Conservation (phyloP, 129 eudicot species). For the Flaveria robusta region DNA sequence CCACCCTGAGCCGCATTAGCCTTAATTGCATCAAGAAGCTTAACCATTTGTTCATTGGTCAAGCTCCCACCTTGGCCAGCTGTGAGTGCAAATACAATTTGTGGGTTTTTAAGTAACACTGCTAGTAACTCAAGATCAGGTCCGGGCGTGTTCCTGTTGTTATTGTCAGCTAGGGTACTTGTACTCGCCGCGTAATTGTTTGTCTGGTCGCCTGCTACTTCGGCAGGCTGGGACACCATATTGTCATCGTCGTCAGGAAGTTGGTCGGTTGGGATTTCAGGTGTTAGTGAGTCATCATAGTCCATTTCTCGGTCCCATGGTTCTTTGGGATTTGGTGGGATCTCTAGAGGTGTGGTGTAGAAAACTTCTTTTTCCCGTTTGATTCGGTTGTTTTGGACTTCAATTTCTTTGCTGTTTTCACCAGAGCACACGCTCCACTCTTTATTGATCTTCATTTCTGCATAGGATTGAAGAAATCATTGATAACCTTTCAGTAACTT, state of each 20-base stretch:
- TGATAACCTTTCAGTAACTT: conserved; percentile 22
- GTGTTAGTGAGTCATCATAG: conserved; percentile 81
- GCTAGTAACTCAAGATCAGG: conserved; percentile 90
- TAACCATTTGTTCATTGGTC: conserved; percentile 67
- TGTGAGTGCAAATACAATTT: conserved; percentile 74
- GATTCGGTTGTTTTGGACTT: conserved; percentile 72
- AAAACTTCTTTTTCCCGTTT: conserved; percentile 71
- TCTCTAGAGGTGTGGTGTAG: conserved; percentile 55
- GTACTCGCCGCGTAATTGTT: conserved; percentile 29
- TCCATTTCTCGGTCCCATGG: conserved; percentile 99
- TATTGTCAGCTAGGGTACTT: conserved; percentile 30
- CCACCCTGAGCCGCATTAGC: conserved; percentile 48
- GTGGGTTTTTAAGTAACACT: conserved; percentile 79
- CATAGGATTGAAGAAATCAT: conserved; percentile 29
- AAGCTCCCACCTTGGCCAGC: conserved; percentile 71
- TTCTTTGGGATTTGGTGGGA: conserved; percentile 79
- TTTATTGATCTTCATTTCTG: conserved; percentile 58
- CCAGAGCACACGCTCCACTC: conserved; percentile 71
- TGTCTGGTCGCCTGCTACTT: conserved; percentile 6
- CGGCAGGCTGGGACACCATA: conserved; percentile 14
- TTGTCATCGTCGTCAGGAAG: conserved; percentile 58
- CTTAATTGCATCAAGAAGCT: conserved; percentile 81
- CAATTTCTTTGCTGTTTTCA: conserved; percentile 84
- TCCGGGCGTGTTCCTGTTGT: conserved; percentile 37
- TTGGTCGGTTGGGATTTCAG: conserved; percentile 75